These are phyloP conservation scores for Zygosaccharomyces gambellarensis DNA, from an alignment of 805 yeast species.

Conservation along the genomic window DNA sequence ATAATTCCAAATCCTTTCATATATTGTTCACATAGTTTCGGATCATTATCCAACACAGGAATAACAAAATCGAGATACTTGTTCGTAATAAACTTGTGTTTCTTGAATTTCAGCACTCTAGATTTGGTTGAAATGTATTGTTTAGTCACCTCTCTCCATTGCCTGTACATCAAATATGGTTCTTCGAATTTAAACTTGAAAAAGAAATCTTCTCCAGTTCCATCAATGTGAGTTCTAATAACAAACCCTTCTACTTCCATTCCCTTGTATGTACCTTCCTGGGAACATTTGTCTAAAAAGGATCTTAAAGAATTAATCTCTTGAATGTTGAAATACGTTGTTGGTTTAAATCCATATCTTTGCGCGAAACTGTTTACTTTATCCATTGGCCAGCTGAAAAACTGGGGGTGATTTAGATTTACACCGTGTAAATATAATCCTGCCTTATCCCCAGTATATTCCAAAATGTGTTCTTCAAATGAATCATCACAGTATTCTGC, in stretches of 20 bases:
- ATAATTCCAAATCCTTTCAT: conserved; percentile 66
- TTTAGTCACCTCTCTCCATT: conserved; percentile 83
- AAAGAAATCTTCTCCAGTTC: conserved; percentile 40
- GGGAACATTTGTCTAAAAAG: conserved; percentile 53
- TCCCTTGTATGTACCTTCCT: conserved; percentile 65
- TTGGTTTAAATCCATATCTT: conserved; percentile 64
- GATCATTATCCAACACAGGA: conserved; percentile 48
- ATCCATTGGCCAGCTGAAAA: conserved; percentile 60
- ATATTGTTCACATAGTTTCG: conserved; percentile 44
- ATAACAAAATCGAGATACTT: conserved; percentile 66
- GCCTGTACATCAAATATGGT: conserved; percentile 87
- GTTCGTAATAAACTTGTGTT: conserved; percentile 57
- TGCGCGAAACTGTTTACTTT: conserved; percentile 57
- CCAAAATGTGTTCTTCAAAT: conserved; percentile 90
- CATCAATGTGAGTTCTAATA: conserved; percentile 51
- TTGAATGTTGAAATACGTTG: conserved; percentile 43
- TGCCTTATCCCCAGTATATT: conserved; percentile 57
- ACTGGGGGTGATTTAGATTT: conserved; percentile 59
- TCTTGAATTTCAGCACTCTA: conserved; percentile 39
- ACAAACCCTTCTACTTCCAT: conserved; percentile 92
- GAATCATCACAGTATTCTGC: conserved; percentile 89
- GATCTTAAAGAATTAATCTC: conserved; percentile 40
- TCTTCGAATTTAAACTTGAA: conserved; percentile 94
- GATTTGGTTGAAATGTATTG: conserved; percentile 39
- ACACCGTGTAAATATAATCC: conserved; percentile 91